A percentile compares a stretch with the other conserved stretches of the same genome.
These are phyloP conservation scores for Leishmania amazonensis DNA, from an alignment of 208 protist genomes.

Conservation along the genomic window DNA sequence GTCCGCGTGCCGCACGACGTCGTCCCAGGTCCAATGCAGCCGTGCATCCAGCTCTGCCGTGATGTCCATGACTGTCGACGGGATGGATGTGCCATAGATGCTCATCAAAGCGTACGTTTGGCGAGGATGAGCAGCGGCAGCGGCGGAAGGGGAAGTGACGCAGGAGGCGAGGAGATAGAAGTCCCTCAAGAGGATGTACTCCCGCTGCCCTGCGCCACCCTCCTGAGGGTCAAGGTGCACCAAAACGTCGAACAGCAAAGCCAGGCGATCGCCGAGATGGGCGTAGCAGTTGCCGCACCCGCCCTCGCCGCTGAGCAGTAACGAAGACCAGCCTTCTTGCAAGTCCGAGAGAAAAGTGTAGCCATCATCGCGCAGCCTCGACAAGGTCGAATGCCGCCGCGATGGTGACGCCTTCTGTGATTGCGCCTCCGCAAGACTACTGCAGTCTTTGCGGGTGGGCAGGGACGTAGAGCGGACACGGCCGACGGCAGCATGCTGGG, in stretches of 20 bases:
- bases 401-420: background rate
- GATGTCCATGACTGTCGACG: background rate
- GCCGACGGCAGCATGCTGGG: background rate
- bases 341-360: background rate
- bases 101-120: background rate
- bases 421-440: background rate
- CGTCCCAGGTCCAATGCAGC: constrained; percentile 27
- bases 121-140: constrained; percentile 3
- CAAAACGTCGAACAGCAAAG: constrained; percentile 29
- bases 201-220: constrained; percentile 17
- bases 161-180: constrained; percentile 36
- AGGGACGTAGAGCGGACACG: background rate
- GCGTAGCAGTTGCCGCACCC: constrained; percentile 5
- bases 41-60: constrained; percentile 11
- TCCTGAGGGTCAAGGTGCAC: constrained; percentile 25
- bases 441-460: background rate
- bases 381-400: background rate
- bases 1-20: constrained; percentile 53
- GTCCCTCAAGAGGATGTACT: constrained; percentile 51
- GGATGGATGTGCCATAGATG: constrained; percentile 6
- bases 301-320: constrained; percentile 16
- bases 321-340: background rate
- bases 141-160: background rate
- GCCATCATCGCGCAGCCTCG: background rate
- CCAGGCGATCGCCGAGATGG: constrained; percentile 20